phyloP scores from a whole-genome alignment of 805 yeast genomes.

The Ogataea paraovalis region DNA sequence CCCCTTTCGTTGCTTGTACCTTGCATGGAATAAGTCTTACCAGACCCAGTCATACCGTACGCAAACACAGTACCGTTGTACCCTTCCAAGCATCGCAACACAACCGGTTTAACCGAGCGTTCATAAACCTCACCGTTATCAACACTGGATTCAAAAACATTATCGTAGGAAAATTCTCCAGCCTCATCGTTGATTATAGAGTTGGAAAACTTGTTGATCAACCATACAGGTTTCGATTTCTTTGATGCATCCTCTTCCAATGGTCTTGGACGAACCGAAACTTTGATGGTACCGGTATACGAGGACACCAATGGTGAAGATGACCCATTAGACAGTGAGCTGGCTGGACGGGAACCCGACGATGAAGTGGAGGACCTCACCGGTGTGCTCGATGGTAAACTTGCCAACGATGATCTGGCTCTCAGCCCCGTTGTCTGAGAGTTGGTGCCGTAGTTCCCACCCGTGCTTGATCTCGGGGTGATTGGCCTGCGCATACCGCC shows the following conservation, averaged over 20 bases:
- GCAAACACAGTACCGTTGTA: conserved; percentile 89
- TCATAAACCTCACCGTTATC: conserved; percentile 61
- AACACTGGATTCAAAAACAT: conserved; percentile 60
- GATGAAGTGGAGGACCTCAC: conserved; percentile 10
- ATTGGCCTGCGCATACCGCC: conserved; percentile 14
- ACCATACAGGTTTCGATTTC: conserved; percentile 35
- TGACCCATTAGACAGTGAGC: conserved; percentile 15
- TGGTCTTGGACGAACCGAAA: conserved; percentile 77
- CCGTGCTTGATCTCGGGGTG: conserved; percentile 11
- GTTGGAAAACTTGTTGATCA: conserved; percentile 35
- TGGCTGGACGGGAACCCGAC: conserved; percentile 15
- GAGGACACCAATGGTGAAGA: conserved; percentile 7
- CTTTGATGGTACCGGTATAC: conserved; percentile 70
- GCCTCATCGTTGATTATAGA: conserved; percentile 48
- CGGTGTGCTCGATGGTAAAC: conserved; percentile 14
- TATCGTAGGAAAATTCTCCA: conserved; percentile 71
- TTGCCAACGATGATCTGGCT: conserved; percentile 20
- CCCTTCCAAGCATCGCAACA: conserved; percentile 59
- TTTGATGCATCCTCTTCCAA: conserved; percentile 20
- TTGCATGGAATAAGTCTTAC: conserved; percentile 85
- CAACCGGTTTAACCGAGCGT: conserved; percentile 49
- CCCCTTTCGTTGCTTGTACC: conserved; percentile 66
- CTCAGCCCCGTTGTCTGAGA: conserved; percentile 16
- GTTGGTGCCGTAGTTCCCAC: background rate
- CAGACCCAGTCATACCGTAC: conserved; percentile 93